Conservation (phyloP, 257 asterid species). For the Anisodus tanguticus region DNA sequence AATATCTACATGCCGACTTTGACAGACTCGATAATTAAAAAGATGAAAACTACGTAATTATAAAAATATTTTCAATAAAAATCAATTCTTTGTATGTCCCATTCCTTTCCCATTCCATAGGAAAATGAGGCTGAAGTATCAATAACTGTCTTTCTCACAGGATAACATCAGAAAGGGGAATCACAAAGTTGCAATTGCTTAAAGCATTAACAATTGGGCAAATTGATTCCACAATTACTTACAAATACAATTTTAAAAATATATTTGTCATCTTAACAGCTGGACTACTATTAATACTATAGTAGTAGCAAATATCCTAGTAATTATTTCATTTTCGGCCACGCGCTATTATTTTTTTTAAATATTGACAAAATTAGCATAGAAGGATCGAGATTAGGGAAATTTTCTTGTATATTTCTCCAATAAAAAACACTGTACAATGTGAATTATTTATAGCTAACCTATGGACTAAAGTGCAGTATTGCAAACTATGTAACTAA, state of each 20-base stretch:
- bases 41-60: neutral
- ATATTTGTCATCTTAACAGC: neutral
- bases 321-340: neutral
- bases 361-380: no score
- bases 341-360: neutral
- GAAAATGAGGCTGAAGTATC: neutral
- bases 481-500: no score
- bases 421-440: no score
- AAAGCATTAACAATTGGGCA: neutral
- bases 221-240: neutral
- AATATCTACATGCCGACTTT: neutral
- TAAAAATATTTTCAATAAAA: neutral
- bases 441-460: no score
- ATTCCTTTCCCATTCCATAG: neutral
- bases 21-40: neutral
- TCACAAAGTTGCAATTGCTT: neutral
- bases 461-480: no score
- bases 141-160: conserved; percentile 1
- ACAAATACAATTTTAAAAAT: neutral
- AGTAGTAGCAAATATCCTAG: neutral
- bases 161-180: neutral
- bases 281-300: neutral
- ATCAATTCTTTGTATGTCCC: neutral
- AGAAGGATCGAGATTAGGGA: no score
- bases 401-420: no score